Evolutionary conservation across 805 yeast genomes (phyloP), one percentile per base, ranked within the genome.

Genomic region (Starmerella sirachaensis): DNA sequence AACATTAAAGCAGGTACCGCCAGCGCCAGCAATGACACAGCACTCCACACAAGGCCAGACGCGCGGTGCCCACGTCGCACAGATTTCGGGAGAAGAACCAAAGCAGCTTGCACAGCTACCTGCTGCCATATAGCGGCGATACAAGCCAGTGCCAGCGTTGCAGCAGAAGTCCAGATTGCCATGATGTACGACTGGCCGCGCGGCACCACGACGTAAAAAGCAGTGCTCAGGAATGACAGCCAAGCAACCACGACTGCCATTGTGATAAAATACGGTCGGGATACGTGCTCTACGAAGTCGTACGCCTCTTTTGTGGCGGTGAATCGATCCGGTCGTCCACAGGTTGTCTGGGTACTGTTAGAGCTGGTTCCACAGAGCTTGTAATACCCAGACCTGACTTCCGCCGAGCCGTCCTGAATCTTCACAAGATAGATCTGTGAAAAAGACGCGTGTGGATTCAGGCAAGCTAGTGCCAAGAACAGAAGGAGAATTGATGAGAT

Each of bases 121-220:
- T 48, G 47, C 35, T 48, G 51, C 51, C 51, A 48, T 13, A 41
- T 38, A 4, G 48, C 48, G 5, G 48, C 31, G 6, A 46, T 27
- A 12, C 35, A 19, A 5, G 42, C 22, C 21, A 36, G 35, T 9
- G 21, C 35, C 31, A 42, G 36, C 10, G 45, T 20, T 10, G 29
- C 18, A 6, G 24, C 23, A 5, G 42, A 16, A 6, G 32, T 11
- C 8, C 17, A 24, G 6, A 37, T 16, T 5, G 24, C 31, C 8
- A 13, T 8, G 7, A 18, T 28, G 18, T 13, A 7, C 9, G 16
- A 5, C 6, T 9, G 13, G 13, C 5, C 9, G 14, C 10, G 18
- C 26, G 31, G 20, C 13, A 31, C 19, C 3, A 31, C 11, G 12
- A 33, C 8, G 12, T 25, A 13, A n/a, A 25, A 25, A 18, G 35